Evolutionary conservation across 2,329 filamentous ascomycete genomes (phyloP), one percentile per base, ranked within the genome.

Genomic region (Penicillium sp.): DNA sequence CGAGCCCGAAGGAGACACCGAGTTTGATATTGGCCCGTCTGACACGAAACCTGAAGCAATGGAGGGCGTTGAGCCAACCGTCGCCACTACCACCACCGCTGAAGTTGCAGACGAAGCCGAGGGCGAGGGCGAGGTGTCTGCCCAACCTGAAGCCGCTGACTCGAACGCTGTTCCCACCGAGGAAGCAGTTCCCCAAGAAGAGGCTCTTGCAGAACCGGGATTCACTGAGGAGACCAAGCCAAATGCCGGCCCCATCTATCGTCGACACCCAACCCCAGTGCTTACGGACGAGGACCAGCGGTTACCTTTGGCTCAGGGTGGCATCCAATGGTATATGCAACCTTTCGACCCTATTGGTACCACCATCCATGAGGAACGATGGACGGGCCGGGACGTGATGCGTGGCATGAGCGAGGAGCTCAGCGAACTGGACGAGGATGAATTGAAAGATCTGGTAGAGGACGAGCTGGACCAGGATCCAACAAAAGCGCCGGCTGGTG

Each of bases 361-460:
- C 0, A 93, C 88, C 0, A 84, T 93, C 8, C 79, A 89, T 49
- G 87, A 88, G 58, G 89, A 93, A 71, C 81, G 85, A 46, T 90
- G 86, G 79, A 85, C 83, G 0, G 89, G 87, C 2, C 81, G 86
- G 27, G 88, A 92, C 49, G 84, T 88, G n/a, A 76, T 84, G 59
- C 79, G 84, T 24, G 83, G 80, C 12, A 85, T 93, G 71, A 95
- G 90, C 63, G 92, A 96, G 71, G 90, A 93, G 61, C 80, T 97
- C 18, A 95, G 89, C 50, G 93, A 97, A 67, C 85, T 97, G 68
- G 92, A 96, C 63, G 92, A 97, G 59, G 91, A 95, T 45, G 90
- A 93, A 73, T 78, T 96, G 51, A 86, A 89, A 63, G 90, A 88
- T 27, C 76, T 91, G 33, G 74, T 76, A 12, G 73, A 73, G 48